phyloP scores from a whole-genome alignment of 1,284 basidiomycete species.

The Peniophora sp. region DNA sequence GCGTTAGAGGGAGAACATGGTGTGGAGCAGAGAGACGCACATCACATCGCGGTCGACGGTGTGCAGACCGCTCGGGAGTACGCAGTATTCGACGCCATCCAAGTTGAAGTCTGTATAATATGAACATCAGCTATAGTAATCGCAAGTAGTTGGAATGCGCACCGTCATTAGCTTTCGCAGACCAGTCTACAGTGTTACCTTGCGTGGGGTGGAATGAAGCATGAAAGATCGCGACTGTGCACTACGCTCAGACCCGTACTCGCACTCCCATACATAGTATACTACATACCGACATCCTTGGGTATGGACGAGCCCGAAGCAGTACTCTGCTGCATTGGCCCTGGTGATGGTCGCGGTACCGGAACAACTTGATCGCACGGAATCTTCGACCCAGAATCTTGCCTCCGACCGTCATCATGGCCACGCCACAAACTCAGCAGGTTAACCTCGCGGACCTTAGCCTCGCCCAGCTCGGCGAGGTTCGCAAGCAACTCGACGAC shows the following conservation, averaged over 20 bases:
- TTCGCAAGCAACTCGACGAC: constrained; percentile 85
- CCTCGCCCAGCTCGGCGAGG: constrained; percentile 75
- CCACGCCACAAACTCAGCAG: constrained; percentile 42
- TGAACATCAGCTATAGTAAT: background rate
- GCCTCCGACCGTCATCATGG: background rate
- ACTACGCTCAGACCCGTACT: background rate
- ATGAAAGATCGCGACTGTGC: constrained; percentile 71
- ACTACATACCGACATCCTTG: constrained; percentile 38
- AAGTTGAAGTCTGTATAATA: constrained; percentile 48
- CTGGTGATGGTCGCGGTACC: too few relatives aligned
- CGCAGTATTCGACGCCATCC: constrained; percentile 68
- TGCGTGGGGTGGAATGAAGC: constrained; percentile 75
- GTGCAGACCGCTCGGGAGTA: constrained; percentile 74
- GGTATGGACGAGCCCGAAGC: constrained; percentile 17
- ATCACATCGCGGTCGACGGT: constrained; percentile 69
- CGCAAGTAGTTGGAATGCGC: constrained; percentile 10
- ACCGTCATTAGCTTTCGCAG: constrained; percentile 59
- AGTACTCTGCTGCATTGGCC: too few relatives aligned
- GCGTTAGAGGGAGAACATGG: constrained; percentile 5
- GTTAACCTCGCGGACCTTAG: constrained; percentile 77
- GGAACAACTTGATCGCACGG: too few relatives aligned
- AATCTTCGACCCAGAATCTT: too few relatives aligned
- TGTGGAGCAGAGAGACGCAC: constrained; percentile 32
- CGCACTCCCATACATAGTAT: background rate
- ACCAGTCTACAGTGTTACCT: constrained; percentile 74